phyloP scores from a whole-genome alignment of 2,329 filamentous ascomycete genomes.

The Phaeomoniella chlamydospora region DNA sequence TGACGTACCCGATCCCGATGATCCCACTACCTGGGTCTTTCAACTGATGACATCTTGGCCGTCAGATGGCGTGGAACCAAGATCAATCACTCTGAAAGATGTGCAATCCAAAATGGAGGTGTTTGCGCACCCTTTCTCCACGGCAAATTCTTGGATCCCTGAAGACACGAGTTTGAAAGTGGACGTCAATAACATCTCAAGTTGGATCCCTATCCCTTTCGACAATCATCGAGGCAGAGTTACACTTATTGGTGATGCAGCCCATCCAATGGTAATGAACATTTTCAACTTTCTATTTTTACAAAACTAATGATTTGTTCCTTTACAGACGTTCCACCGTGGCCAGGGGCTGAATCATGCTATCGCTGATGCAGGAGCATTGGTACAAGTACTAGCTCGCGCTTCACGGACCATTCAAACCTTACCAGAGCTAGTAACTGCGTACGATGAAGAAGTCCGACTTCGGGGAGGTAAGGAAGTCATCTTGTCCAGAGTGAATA shows the following conservation, averaged over 20 bases:
- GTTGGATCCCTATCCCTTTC: slow-evolving; percentile 12
- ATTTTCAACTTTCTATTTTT: slow-evolving; percentile 1
- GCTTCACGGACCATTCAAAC: slow-evolving; percentile 6
- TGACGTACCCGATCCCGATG: slow-evolving; percentile 9
- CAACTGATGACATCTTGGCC: slow-evolving; percentile 9
- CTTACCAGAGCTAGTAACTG: slow-evolving; percentile 10
- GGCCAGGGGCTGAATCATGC: slow-evolving; percentile 32
- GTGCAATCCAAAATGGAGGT: background rate
- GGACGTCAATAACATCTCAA: slow-evolving; percentile 10
- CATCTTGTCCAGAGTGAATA: background rate
- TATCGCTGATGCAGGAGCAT: slow-evolving; percentile 24
- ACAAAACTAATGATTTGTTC: background rate
- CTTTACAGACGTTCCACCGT: slow-evolving; percentile 16
- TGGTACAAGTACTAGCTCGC: slow-evolving; percentile 18
- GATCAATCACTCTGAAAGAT: slow-evolving; percentile 2
- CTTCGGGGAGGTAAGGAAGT: slow-evolving; percentile 16
- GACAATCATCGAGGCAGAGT: slow-evolving; percentile 14
- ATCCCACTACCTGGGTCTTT: slow-evolving; percentile 10
- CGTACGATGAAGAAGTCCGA: slow-evolving; percentile 19
- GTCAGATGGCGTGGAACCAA: slow-evolving; percentile 4
- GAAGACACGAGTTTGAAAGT: slow-evolving; percentile 11
- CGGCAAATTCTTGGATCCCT: slow-evolving; percentile 13
- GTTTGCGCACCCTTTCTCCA: slow-evolving; percentile 9
- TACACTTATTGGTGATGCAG: slow-evolving; percentile 20
- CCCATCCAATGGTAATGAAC: slow-evolving; percentile 36